Base-by-base conservation (phyloP, 108 stramenopile genomes). In the Poteriospumella lacustris region DNA sequence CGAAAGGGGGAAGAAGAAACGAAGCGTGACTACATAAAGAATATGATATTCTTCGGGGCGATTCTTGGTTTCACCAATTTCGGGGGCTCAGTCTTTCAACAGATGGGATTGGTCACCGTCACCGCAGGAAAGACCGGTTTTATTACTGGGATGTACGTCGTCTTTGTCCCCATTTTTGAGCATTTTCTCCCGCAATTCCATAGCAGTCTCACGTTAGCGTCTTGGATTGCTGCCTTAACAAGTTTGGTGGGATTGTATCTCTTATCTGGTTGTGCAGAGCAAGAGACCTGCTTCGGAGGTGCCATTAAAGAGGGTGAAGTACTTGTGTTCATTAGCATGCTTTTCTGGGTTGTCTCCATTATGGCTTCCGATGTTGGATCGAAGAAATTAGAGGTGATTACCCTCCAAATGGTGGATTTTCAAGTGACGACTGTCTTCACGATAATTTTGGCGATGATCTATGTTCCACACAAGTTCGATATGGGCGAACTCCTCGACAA, bases 91-190 rank as follows among this genome's bases (percentile, higher is more conserved):
- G 19, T 52, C 9, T 33, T 73, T 3, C 47, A 52, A 31, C 70
- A 73, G 31, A 73, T 73, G 5, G 41, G 70, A 9, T 19, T 73
- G 5, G 47, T 73, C 9, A 52, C 70, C 5, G 47, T 56, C 9
- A 12, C 70, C 19, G 70, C 70, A 26, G 70, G 70, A 33, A 73
- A 73, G 41, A 33, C 41, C 31, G 70, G 44, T 38, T 73, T 73
- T 34, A 73, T 73, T 28, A 56, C 47, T 5, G 70, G 70, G 31
- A 44, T 73, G 47, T 73, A 73, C 36, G 70, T 73, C 5, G 70
- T 73, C 26, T 9, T 73, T 24, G 47, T 73, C 5, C 70, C 70
- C 12, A 73, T 56, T 44, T n/a, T 38, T 42, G 70, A 73, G 41
- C 42, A 42, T 15, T 42, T 73, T 5, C 28, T 73, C 28, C 70